These are phyloP conservation scores for Mucor plumbeus DNA, from an alignment of 371 early-diverging fungal species.

Conservation along the genomic window DNA sequence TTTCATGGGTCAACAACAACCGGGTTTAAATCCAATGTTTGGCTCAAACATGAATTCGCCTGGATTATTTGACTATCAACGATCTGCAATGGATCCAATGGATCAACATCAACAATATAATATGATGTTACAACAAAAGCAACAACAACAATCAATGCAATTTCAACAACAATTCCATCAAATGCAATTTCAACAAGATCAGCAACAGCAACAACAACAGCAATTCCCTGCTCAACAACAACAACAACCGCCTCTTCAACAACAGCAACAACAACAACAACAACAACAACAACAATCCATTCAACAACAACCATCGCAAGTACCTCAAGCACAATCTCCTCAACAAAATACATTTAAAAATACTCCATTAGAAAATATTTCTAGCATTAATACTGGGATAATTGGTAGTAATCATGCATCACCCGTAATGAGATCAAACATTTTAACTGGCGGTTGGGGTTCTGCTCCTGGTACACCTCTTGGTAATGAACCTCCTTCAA, in stretches of 20 bases:
- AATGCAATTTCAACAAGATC: conserved; percentile 53
- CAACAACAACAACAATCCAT: conserved; percentile 18
- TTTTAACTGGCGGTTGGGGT: conserved; percentile 39
- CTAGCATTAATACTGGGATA: conserved; percentile 3
- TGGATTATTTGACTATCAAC: conserved; percentile 47
- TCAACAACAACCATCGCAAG: conserved; percentile 8
- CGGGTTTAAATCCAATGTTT: conserved; percentile 38
- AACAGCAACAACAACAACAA: conserved; percentile 18
- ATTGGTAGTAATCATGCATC: conserved; percentile 32
- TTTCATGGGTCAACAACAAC: conserved; percentile 32
- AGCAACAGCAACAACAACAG: conserved; percentile 51
- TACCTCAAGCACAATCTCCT: conserved; percentile 28
- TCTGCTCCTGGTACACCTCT: conserved; percentile 52
- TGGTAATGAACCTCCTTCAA: conserved; percentile 36
- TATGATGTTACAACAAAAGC: conserved; percentile 58
- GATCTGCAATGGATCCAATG: conserved; percentile 36
- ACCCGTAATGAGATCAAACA: conserved; percentile 32
- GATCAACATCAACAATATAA: conserved; percentile 55
- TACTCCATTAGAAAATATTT: conserved; percentile 15
- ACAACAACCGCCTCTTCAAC: conserved; percentile 30
- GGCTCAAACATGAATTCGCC: conserved; percentile 28
- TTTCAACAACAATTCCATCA: conserved; percentile 55
- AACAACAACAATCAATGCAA: conserved; percentile 53
- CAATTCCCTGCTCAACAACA: conserved; percentile 24
- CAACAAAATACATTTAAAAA: conserved; percentile 25